Conservation (phyloP, 148 eudicot genomes). For the Drosera capensis region DNA sequence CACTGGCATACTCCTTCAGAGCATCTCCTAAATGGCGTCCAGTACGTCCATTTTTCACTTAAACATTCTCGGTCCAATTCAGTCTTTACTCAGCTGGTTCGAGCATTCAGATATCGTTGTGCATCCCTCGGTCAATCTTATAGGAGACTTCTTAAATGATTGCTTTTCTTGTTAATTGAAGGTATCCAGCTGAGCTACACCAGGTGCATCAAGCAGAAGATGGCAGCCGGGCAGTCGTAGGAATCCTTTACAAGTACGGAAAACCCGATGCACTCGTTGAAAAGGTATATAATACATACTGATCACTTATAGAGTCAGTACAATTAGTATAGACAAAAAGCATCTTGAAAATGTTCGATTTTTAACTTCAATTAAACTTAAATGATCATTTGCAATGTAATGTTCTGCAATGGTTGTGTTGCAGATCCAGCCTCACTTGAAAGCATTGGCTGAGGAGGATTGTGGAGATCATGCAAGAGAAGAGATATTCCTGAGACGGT, state of each 20-base stretch:
- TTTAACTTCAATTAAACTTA: too few species aligned
- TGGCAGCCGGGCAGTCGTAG: constrained; percentile 33
- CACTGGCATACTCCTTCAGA: constrained; percentile 93
- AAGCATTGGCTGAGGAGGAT: constrained; percentile 20
- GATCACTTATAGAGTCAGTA: too few species aligned
- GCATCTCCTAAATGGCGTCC: constrained; percentile 45
- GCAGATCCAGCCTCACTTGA: constrained; percentile 35
- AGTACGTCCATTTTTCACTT: constrained; percentile 32
- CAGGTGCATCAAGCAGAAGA: constrained; percentile 42
- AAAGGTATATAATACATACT: constrained; percentile 14
- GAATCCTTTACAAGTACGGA: constrained; percentile 36
- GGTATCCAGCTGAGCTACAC: constrained; percentile 66
- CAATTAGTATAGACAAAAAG: too few species aligned
- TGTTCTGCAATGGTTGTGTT: too few species aligned
- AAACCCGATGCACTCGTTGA: constrained; percentile 37
- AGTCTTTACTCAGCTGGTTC: too few species aligned
- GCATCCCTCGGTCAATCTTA: not conserved
- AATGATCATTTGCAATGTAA: too few species aligned
- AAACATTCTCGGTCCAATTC: too few species aligned
- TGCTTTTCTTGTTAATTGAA: not conserved
- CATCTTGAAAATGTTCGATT: too few species aligned
- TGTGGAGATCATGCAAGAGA: constrained; percentile 2
- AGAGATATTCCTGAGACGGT: constrained; percentile 15
- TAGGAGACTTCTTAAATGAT: not conserved
- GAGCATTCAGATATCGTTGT: not conserved